A percentile compares a stretch with the other conserved stretches of the same genome.
phyloP scores from a whole-genome alignment of 2,329 filamentous ascomycete species.

The Clarireedia monteithiana region DNA sequence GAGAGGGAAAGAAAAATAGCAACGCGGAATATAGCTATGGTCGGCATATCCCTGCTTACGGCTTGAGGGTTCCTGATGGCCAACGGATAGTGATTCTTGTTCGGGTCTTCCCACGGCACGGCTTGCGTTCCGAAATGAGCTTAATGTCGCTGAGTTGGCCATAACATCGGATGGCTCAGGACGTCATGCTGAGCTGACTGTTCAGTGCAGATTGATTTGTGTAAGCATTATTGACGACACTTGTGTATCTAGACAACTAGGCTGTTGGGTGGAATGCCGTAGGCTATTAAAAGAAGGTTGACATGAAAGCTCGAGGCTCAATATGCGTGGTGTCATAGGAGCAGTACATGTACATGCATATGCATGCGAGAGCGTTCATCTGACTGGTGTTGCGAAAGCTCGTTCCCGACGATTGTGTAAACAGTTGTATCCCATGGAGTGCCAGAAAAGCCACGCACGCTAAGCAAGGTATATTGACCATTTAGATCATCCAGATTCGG shows the following conservation, averaged over 20 bases:
- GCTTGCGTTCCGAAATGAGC: slow-evolving; percentile 1
- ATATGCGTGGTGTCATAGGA: too few relatives aligned
- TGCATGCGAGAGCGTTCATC: not conserved
- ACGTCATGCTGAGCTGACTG: not conserved
- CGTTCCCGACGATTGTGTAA: not conserved
- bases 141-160: not conserved
- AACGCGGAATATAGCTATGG: not conserved
- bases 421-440: too few relatives aligned
- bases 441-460: too few relatives aligned
- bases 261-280: too few relatives aligned
- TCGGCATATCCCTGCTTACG: slow-evolving; percentile 1
- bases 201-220: not conserved
- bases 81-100: not conserved
- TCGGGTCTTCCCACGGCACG: slow-evolving; percentile 5
- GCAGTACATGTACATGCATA: too few relatives aligned
- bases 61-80: slow-evolving; percentile 4
- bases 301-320: too few relatives aligned
- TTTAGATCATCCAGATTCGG: too few relatives aligned
- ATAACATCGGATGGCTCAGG: not conserved
- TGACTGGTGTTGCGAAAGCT: not conserved
- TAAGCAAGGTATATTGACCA: too few relatives aligned
- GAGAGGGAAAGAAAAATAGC: too few relatives aligned
- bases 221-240: not conserved
- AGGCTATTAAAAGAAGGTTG: too few relatives aligned
- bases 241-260: too few relatives aligned